A percentile compares a stretch with the other conserved stretches of the same genome.
Conservation (phyloP, 768 basidiomycete genomes). For the Pleurotus pulmonarius region DNA sequence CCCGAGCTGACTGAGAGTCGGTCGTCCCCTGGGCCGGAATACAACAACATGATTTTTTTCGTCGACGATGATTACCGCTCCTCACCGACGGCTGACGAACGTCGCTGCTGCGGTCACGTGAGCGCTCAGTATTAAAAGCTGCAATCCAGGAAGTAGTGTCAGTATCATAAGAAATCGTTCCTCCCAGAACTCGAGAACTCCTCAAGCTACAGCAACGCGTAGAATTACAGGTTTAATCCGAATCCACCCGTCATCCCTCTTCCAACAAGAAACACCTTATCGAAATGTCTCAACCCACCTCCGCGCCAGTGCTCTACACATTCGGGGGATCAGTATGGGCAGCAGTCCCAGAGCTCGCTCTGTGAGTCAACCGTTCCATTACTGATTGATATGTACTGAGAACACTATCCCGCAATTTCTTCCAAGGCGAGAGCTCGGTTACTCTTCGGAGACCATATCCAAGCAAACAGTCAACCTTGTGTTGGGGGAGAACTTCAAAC, state of each 20-base stretch:
- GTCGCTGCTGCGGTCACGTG: neutral
- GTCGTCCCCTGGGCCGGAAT: too few relatives aligned
- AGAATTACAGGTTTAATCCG: too few relatives aligned
- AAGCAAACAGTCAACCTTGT: slow-evolving; percentile 34
- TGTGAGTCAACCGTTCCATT: slow-evolving; percentile 10
- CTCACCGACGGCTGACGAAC: neutral
- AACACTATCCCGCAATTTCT: neutral
- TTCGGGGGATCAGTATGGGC: slow-evolving; percentile 24
- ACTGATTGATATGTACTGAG: too few relatives aligned
- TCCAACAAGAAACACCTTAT: too few relatives aligned
- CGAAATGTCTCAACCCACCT: neutral
- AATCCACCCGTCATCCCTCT: too few relatives aligned
- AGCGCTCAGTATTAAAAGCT: neutral
- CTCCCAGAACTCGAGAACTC: too few relatives aligned
- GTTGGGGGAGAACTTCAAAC: slow-evolving; percentile 45
- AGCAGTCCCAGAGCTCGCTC: slow-evolving; percentile 22
- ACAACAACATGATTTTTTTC: neutral
- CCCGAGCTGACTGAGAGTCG: too few relatives aligned
- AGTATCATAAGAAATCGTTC: neutral
- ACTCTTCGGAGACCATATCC: slow-evolving; percentile 30
- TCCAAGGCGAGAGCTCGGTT: slow-evolving; percentile 35
- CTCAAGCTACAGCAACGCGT: too few relatives aligned
- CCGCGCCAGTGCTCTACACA: slow-evolving; percentile 20
- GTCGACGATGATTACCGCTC: neutral
- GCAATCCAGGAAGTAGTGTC: neutral